These are phyloP conservation scores for Gastrodia elata DNA, from an alignment of 106 monocot genomes.

Conservation along the genomic window DNA sequence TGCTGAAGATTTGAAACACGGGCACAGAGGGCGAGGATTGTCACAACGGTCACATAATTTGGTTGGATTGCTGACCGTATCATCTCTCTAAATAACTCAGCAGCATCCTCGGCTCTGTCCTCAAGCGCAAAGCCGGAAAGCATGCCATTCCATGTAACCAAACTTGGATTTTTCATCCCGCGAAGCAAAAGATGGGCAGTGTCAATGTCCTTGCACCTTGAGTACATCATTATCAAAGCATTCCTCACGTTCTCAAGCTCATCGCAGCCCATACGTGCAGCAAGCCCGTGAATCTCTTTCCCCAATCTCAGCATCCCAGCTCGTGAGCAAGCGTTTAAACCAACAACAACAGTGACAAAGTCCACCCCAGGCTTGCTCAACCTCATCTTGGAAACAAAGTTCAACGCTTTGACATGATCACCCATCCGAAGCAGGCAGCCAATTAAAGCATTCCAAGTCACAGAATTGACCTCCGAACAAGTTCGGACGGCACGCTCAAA, in stretches of 20 bases:
- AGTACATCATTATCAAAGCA: slow-evolving; percentile 83
- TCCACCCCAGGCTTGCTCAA: slow-evolving; percentile 20
- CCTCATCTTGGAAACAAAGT: slow-evolving; percentile 31
- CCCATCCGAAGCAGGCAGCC: slow-evolving; percentile 27
- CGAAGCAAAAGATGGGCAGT: slow-evolving; percentile 35
- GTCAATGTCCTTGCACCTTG: slow-evolving; percentile 27
- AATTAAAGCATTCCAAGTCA: slow-evolving; percentile 42
- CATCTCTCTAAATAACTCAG: slow-evolving; percentile 41
- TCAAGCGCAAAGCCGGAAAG: slow-evolving; percentile 49
- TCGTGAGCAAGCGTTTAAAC: slow-evolving; percentile 50
- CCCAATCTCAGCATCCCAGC: slow-evolving; percentile 27
- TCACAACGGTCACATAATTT: slow-evolving; percentile 57
- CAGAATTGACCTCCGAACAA: slow-evolving; percentile 15
- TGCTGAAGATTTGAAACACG: slow-evolving; percentile 44
- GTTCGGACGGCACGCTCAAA: slow-evolving; percentile 22
- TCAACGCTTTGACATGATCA: slow-evolving; percentile 20
- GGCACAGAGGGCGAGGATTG: slow-evolving; percentile 43
- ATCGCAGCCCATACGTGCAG: slow-evolving; percentile 21
- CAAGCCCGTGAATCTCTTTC: slow-evolving; percentile 55
- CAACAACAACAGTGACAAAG: slow-evolving; percentile 48
- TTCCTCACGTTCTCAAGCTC: slow-evolving; percentile 42
- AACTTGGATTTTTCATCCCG: slow-evolving; percentile 14
- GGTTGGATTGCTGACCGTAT: slow-evolving; percentile 25
- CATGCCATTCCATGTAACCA: slow-evolving; percentile 79
- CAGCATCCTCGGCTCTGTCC: slow-evolving; percentile 43